These are phyloP conservation scores for Zasmidium citrigriseum DNA, from an alignment of 2,329 filamentous ascomycete species.

Conservation along the genomic window DNA sequence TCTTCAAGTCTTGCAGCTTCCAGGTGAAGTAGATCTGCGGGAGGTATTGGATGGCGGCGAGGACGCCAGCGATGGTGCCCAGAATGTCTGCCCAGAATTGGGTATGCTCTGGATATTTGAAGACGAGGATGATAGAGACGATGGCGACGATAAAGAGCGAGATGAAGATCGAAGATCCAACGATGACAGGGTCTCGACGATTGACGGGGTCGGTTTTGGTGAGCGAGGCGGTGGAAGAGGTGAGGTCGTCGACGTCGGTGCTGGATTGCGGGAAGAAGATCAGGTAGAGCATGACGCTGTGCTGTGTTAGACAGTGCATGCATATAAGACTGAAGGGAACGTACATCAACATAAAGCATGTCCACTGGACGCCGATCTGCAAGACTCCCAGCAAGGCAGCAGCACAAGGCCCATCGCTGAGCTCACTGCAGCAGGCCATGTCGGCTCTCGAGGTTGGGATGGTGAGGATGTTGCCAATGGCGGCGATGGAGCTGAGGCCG, in stretches of 20 bases:
- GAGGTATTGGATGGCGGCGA: slow-evolving; percentile 88
- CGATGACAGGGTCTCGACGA: slow-evolving; percentile 76
- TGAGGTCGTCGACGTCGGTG: slow-evolving; percentile 32
- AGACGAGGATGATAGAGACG: slow-evolving; percentile 64
- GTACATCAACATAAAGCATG: slow-evolving; percentile 89
- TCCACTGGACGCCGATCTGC: slow-evolving; percentile 89
- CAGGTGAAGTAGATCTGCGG: slow-evolving; percentile 95
- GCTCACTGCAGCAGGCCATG: slow-evolving; percentile 80
- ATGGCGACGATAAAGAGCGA: slow-evolving; percentile 75
- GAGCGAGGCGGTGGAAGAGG: slow-evolving; percentile 39
- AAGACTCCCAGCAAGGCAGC: slow-evolving; percentile 84
- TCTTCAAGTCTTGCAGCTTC: slow-evolving; percentile 79
- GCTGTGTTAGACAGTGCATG: neutral
- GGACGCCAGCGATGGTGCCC: slow-evolving; percentile 73
- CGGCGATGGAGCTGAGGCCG: slow-evolving; percentile 78
- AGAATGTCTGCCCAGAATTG: slow-evolving; percentile 82
- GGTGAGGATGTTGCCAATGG: slow-evolving; percentile 89
- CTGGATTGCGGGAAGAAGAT: slow-evolving; percentile 72
- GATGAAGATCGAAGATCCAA: slow-evolving; percentile 70
- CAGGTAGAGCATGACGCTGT: slow-evolving; percentile 86
- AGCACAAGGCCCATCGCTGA: slow-evolving; percentile 79
- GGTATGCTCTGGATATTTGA: slow-evolving; percentile 64
- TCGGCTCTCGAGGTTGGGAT: slow-evolving; percentile 81
- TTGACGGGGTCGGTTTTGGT: slow-evolving; percentile 57
- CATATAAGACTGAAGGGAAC: slow-evolving; percentile 30